Percentiles rank a stretch among this genome's conserved stretches.
phyloP scores from a whole-genome alignment of 371 early-diverging fungal species.

The Entomophthora muscae region DNA sequence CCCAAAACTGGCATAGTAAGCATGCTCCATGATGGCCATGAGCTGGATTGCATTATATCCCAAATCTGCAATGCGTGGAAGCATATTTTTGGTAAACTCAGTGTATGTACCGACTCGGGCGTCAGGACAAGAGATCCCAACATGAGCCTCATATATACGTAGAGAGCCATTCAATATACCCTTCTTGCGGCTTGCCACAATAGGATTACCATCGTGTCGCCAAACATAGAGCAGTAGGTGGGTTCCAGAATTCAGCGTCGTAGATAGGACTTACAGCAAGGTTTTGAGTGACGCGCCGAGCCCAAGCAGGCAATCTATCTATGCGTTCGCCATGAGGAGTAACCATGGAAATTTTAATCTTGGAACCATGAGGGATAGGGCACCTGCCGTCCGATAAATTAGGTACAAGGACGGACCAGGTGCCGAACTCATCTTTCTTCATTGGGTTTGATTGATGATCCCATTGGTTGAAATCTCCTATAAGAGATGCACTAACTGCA shows the following conservation, averaged over 20 bases:
- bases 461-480: constrained; percentile 92
- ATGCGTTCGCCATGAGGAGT: constrained; percentile 56
- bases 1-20: constrained; percentile 95
- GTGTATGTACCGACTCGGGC: constrained; percentile 61
- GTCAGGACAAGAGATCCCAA: constrained; percentile 82
- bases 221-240: constrained; percentile 48
- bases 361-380: constrained; percentile 67
- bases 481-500: constrained; percentile 53
- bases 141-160: constrained; percentile 88
- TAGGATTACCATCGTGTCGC: constrained; percentile 45
- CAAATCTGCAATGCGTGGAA: constrained; percentile 73
- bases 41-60: constrained; percentile 91
- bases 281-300: constrained; percentile 69
- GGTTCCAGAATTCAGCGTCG: constrained; percentile 89
- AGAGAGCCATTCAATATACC: constrained; percentile 57
- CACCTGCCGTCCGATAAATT: constrained; percentile 34
- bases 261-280: constrained; percentile 57
- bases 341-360: constrained; percentile 73
- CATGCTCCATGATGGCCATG: constrained; percentile 97
- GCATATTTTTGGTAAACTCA: constrained; percentile 67
- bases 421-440: constrained; percentile 58
- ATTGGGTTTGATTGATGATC: constrained; percentile 51
- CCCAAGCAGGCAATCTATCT: constrained; percentile 84
- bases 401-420: constrained; percentile 51
- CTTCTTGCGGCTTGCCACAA: constrained; percentile 48